These are phyloP conservation scores for Limonium bicolor DNA, from an alignment of 148 eudicot genomes.

Conservation along the genomic window DNA sequence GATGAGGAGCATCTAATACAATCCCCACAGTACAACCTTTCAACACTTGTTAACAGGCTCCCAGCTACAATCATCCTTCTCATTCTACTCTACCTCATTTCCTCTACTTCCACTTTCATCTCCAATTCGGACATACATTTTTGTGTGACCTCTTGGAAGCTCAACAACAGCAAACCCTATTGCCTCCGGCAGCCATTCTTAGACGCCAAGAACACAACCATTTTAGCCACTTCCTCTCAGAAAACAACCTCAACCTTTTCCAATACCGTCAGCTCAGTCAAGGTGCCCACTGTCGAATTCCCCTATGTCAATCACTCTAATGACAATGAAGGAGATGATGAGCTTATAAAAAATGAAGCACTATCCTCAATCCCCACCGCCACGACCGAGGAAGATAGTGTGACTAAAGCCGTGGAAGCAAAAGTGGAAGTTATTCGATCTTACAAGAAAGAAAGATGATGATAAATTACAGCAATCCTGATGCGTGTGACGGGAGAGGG, in stretches of 20 bases:
- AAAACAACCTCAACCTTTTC: too few relatives aligned
- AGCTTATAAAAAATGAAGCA: too few relatives aligned
- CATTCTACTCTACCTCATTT: slow-evolving; percentile 45
- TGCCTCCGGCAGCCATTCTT: slow-evolving; percentile 52
- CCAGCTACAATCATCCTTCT: slow-evolving; percentile 25
- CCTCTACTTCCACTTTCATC: slow-evolving; percentile 44
- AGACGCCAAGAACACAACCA: slow-evolving; percentile 31
- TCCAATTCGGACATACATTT: slow-evolving; percentile 56
- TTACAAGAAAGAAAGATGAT: slow-evolving; percentile 17
- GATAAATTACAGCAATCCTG: slow-evolving; percentile 1
- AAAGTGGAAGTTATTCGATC: slow-evolving; percentile 35
- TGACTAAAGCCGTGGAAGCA: slow-evolving; percentile 23
- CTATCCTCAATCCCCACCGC: too few relatives aligned
- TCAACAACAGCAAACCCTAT: slow-evolving; percentile 35
- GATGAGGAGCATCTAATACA: too few relatives aligned
- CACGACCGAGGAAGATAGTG: slow-evolving; percentile 23
- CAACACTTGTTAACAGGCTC: slow-evolving; percentile 14
- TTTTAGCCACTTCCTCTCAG: not conserved
- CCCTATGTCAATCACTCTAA: not conserved
- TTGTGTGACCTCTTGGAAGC: slow-evolving; percentile 55
- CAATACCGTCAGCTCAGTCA: too few relatives aligned
- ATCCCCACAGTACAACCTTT: too few relatives aligned
- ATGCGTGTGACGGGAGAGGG: slow-evolving; percentile 41
- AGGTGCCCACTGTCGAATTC: not conserved
- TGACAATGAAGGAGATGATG: not conserved